These are phyloP conservation scores for Sporobolomyces pararoseus DNA, from an alignment of 768 basidiomycete species.

Conservation along the genomic window DNA sequence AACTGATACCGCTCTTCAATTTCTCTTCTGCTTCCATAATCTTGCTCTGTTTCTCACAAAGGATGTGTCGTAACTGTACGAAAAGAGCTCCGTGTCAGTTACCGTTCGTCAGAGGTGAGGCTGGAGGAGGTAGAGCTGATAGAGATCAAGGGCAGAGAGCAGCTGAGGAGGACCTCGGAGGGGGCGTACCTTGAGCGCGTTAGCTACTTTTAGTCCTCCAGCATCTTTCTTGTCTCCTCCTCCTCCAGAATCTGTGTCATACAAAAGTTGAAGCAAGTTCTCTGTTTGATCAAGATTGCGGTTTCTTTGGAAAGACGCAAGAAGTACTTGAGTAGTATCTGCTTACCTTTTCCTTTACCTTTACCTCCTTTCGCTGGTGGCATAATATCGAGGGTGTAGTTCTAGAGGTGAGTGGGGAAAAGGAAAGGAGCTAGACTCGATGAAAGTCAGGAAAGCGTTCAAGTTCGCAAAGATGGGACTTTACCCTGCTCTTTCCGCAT, in stretches of 20 bases:
- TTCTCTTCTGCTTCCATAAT: constrained; percentile 14
- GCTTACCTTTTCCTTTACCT: constrained; percentile 18
- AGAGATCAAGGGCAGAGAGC: not conserved
- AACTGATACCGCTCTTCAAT: constrained; percentile 9
- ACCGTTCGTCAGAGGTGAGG: not conserved
- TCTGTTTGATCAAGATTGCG: too few species aligned
- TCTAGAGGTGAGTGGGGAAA: not conserved
- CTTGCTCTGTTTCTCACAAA: constrained; percentile 31
- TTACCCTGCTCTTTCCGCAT: too few species aligned
- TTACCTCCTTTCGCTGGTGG: constrained; percentile 14
- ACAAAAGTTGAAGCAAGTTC: too few species aligned
- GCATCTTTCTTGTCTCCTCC: constrained; percentile 7
- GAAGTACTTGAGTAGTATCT: not conserved
- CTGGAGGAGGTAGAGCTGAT: not conserved
- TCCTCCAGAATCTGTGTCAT: not conserved
- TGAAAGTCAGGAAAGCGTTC: too few species aligned
- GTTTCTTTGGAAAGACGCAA: too few species aligned
- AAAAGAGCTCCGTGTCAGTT: too few species aligned
- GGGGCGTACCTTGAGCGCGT: constrained; percentile 14
- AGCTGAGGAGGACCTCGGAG: too few species aligned
- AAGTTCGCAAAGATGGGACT: too few species aligned
- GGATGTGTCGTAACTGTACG: constrained; percentile 35
- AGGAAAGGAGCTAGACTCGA: not conserved
- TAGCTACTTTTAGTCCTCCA: constrained; percentile 1
- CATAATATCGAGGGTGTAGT: not conserved